Evolutionary conservation across 2,329 filamentous ascomycete species (phyloP), one percentile per base, ranked within the genome.

Genomic region (Aspergillus viridinutans): DNA sequence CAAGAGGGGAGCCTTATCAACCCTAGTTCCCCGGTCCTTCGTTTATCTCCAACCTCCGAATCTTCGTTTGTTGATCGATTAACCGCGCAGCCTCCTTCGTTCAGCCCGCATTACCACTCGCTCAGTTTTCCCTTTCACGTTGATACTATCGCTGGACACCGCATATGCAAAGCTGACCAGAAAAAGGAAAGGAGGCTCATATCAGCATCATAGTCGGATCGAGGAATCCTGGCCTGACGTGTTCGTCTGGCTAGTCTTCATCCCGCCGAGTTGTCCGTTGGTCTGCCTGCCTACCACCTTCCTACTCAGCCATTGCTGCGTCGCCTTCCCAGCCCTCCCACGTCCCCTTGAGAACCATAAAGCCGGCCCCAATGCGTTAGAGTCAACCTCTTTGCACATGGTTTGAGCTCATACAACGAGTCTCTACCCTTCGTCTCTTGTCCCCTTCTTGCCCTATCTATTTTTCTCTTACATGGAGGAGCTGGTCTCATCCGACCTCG

Each of bases 401-500:
- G 25, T 58, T 54, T 64, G 52, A 60, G 50, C 49, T 43, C n/a
- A 29, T 38, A 51, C 20, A 42, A 17, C 40, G 49, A 49, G 52
- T 40, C 47, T 53, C 52, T 26, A 26, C 21, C 23, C 5, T 38
- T 38, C 32, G 17, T 23, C 21, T 25, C 43, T 12, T 12, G 28
- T 45, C n/a, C 12, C 25, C 17, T 29, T 10, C 21, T 21, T 21
- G 8, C 42, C 53, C 49, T 56, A 43, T 25, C 55, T 45, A 40
- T 77, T 14, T 53, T 62, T 53, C 52, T 54, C 62, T 63, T 72
- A 65, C 64, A 68, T 72, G 72, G 73, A 74, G 64, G 69, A 76
- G 74, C 74, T 75, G 75, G 74, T 66, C 73, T 76, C 71, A 26
- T 70, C 72, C 67, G 56, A 67, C 62, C 60, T 60, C 60, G 59